Percentiles rank a stretch among this genome's conserved stretches.
Conservation (phyloP, 1,139 yeast genomes). For the Pichia sp. region DNA sequence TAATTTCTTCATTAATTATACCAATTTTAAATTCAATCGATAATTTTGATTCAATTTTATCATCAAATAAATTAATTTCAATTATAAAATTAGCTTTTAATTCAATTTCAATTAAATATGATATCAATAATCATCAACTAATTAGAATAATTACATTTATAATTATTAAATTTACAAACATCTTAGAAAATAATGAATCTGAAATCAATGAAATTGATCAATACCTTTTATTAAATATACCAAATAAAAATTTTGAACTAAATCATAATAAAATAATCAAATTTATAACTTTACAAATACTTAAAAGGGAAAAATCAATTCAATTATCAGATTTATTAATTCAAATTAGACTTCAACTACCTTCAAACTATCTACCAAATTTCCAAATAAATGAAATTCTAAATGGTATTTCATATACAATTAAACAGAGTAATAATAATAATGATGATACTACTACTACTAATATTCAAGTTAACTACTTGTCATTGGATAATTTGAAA, state of each 20-base stretch:
- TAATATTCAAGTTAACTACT: conserved; percentile 1
- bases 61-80: not conserved
- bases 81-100: not conserved
- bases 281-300: conserved; percentile 23
- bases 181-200: not conserved
- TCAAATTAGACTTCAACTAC: conserved; percentile 59
- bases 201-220: conserved; percentile 2
- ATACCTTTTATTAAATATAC: conserved; percentile 17
- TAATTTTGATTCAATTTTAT: not conserved
- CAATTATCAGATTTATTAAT: conserved; percentile 43
- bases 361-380: conserved; percentile 37
- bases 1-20: conserved; percentile 2
- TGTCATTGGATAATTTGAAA: not conserved
- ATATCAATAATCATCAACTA: conserved; percentile 1
- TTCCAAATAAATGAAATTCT: conserved; percentile 18
- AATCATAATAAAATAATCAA: conserved; percentile 34
- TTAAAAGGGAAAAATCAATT: conserved; percentile 3
- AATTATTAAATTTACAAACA: conserved; percentile 1
- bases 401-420: conserved; percentile 25
- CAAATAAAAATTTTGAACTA: not conserved
- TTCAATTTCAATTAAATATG: not conserved
- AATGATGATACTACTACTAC: not conserved
- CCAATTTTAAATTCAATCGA: not conserved
- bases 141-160: conserved; percentile 2
- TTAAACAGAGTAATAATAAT: conserved; percentile 1